Base-by-base conservation (phyloP, 805 yeast genomes). In the Barnettozyma vustinii region DNA sequence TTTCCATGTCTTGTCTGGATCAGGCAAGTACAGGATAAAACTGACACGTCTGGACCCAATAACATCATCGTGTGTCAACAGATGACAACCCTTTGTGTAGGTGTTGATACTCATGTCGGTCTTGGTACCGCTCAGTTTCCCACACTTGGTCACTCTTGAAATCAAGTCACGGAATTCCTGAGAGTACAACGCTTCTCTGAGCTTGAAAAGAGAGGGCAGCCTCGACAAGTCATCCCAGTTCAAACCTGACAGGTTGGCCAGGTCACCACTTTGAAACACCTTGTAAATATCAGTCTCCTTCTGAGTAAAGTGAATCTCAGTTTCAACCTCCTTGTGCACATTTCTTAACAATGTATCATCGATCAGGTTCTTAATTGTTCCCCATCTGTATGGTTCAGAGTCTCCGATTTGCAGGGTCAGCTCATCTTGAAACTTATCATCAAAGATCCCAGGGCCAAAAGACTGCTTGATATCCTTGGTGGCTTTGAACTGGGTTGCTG, bases 251-350 rank as follows among this genome's bases (percentile, higher is more conserved):
- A 94, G 68, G 64, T 94, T 95, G 39, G 97, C 96, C 56, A 94
- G 76, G 67, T 89, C 97, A 63, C 84, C 99, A 69, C 80, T 87
- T 72, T 83, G 97, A 69, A 69, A 82, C 27, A 92, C 96, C 65
- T 88, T 91, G 68, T 94, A 94, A 54, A 94, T 94, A 63, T 94
- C 99, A 0, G 99, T 94, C 66, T 95, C 99, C 66, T 95, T 94
- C 57, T 83, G 81, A 9, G 98, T 90, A 72, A 95, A 94, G 40
- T 87, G 94, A 52, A 94, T 84, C 60, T 90, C 85, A 2, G 74
- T 69, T 55, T 87, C 76, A 23, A 95, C 90, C 65, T 94, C 99
- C 49, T 79, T 79, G 44, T 98, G 77, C 1, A 95, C 98, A 27
- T 77, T 75, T 53, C 94, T 72, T 47, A 94, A 69, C 36, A 95